Conservation (phyloP, 2,329 filamentous ascomycete genomes). For the Aureobasidium sp. region DNA sequence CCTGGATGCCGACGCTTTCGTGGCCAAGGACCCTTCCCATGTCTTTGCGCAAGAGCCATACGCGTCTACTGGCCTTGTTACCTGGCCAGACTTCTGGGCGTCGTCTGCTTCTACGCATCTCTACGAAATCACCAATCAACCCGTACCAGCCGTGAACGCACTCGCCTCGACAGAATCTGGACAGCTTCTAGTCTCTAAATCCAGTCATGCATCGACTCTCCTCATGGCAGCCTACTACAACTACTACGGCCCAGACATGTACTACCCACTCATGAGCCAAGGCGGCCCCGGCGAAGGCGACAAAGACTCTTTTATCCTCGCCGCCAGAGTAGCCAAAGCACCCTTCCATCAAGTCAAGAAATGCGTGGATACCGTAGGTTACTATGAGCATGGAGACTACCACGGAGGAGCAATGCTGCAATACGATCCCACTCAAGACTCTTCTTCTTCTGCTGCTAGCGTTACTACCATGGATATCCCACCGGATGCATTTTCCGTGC, state of each 20-base stretch:
- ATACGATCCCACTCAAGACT: slow-evolving; percentile 16
- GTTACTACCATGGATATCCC: slow-evolving; percentile 5
- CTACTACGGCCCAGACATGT: slow-evolving; percentile 37
- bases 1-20: slow-evolving; percentile 41
- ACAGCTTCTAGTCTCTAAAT: slow-evolving; percentile 39
- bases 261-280: slow-evolving; percentile 40
- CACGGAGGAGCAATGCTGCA: slow-evolving; percentile 19
- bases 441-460: background rate
- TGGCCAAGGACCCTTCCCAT: slow-evolving; percentile 31
- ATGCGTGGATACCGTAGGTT: slow-evolving; percentile 17
- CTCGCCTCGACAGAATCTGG: slow-evolving; percentile 35
- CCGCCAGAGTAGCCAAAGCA: slow-evolving; percentile 32
- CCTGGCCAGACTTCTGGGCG: slow-evolving; percentile 43
- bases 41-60: slow-evolving; percentile 38
- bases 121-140: slow-evolving; percentile 33
- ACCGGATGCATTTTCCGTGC: slow-evolving; percentile 20
- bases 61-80: slow-evolving; percentile 33
- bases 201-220: slow-evolving; percentile 33
- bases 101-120: slow-evolving; percentile 32
- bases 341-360: slow-evolving; percentile 34
- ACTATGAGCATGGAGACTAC: slow-evolving; percentile 12
- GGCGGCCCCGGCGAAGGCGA: slow-evolving; percentile 43
- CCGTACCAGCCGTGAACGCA: slow-evolving; percentile 15
- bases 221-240: slow-evolving; percentile 45
- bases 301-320: slow-evolving; percentile 44